Base-by-base conservation (phyloP, 345 rosid species). In the Aquilaria malaccensis region DNA sequence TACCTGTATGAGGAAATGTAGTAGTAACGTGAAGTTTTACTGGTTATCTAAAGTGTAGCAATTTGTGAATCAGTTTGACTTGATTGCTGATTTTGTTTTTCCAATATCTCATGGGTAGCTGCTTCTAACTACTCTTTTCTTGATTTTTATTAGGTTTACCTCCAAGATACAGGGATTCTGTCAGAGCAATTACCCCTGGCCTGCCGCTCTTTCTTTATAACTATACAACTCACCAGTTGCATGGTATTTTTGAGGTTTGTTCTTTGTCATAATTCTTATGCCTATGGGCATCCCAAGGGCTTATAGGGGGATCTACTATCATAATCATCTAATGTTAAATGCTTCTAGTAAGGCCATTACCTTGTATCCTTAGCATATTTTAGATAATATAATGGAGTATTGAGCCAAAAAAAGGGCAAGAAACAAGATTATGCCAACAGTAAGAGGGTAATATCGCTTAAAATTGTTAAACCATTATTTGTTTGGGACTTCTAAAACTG, bases 171-270 rank as follows among this genome's bases (percentile, higher is more conserved):
- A 82, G 97, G 75, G 99, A 90, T 78, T 90, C 97, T 59, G 99
- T 94, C 45, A 83, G 97, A 22, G 99, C 99, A 12, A 88, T 94
- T 63, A 87, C 96, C n/a, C 99, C 97, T 45, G 99, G 99, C 61
- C 75, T 94, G 47, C 99, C 99, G 41, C 77, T 94, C 65, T 94
- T 94, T 80, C 99, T 94, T 55, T 94, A 90, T 68, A 90, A 94
- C 59, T 94, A 94, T 77, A 90, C 99, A 10, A 94, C 97, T 76
- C 97, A 90, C 75, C 99, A 86, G 78, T 72, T 94, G 68, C 99
- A 94, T 77, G 99, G 97, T 50, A 90, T 94, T 76, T 94, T 88
- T 70, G 97, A 94, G 99, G 99, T 94, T 72, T 68, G 79, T 79
- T 56, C 46, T 54, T 15, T 12, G 9, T 46, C 32, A 43, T 63